Conservation (phyloP, 1,139 yeast genomes). For the Taphrina communis region DNA sequence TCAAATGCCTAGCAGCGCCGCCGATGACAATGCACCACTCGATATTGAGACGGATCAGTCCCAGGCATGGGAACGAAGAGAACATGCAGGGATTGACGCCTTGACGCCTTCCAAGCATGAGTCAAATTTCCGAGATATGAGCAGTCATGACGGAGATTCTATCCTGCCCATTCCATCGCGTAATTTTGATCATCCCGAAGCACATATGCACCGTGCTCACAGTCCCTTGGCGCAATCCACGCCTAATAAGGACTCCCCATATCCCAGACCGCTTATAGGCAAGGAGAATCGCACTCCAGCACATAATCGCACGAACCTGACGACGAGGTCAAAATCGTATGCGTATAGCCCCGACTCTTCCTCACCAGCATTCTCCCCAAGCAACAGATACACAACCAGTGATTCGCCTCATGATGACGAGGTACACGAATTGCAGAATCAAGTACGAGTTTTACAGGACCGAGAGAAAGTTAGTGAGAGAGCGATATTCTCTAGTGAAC, state of each 20-base stretch:
- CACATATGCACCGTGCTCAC: not conserved
- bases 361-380: slow-evolving; percentile 5
- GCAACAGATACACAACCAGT: not conserved
- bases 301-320: not conserved
- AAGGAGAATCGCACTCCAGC: slow-evolving; percentile 25
- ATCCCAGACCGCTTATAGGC: not conserved
- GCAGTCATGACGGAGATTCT: not conserved
- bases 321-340: not conserved
- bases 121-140: not conserved
- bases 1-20: not conserved
- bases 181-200: not conserved
- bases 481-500: slow-evolving; percentile 19
- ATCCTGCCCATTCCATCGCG: not conserved
- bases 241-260: slow-evolving; percentile 14
- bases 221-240: slow-evolving; percentile 38
- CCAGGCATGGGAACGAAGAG: not conserved
- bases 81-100: not conserved
- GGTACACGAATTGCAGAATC: slow-evolving; percentile 1
- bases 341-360: not conserved
- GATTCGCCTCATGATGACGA: not conserved
- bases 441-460: slow-evolving; percentile 22
- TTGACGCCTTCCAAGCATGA: not conserved
- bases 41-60: not conserved
- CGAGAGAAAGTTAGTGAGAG: slow-evolving; percentile 29
- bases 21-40: not conserved